phyloP scores from a whole-genome alignment of 352 stramenopile genomes.

The Globisporangium viniferum region DNA sequence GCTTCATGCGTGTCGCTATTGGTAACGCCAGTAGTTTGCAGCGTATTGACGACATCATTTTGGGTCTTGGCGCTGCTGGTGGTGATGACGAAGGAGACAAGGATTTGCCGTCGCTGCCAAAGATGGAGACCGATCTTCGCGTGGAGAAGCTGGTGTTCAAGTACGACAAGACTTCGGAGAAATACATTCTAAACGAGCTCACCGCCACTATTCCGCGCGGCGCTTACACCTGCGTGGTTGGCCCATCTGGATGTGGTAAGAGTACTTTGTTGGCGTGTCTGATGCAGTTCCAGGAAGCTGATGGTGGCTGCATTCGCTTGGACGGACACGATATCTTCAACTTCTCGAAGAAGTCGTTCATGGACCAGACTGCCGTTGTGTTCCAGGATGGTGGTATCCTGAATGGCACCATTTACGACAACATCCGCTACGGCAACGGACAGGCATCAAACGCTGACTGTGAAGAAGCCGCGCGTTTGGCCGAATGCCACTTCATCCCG shows the following conservation, averaged over 20 bases:
- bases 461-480: slow-evolving; percentile 71
- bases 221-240: slow-evolving; percentile 84
- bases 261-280: slow-evolving; percentile 83
- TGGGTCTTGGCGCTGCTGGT: slow-evolving; percentile 42
- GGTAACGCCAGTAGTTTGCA: slow-evolving; percentile 85
- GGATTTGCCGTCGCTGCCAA: slow-evolving; percentile 65
- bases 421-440: slow-evolving; percentile 83
- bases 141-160: slow-evolving; percentile 84
- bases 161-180: slow-evolving; percentile 83
- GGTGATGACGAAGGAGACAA: slow-evolving; percentile 53
- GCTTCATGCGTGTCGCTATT: slow-evolving; percentile 89
- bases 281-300: slow-evolving; percentile 87
- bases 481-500: slow-evolving; percentile 83
- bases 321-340: slow-evolving; percentile 85
- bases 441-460: slow-evolving; percentile 73
- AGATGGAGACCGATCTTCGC: slow-evolving; percentile 81
- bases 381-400: slow-evolving; percentile 87
- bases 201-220: slow-evolving; percentile 66
- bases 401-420: slow-evolving; percentile 87
- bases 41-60: slow-evolving; percentile 82
- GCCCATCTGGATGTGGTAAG: slow-evolving; percentile 83
- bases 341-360: slow-evolving; percentile 85
- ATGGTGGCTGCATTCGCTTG: slow-evolving; percentile 75
- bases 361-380: slow-evolving; percentile 83
- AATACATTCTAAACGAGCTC: slow-evolving; percentile 81